These are phyloP conservation scores for Rhizophora apiculata DNA, from an alignment of 345 rosid species.

Conservation along the genomic window DNA sequence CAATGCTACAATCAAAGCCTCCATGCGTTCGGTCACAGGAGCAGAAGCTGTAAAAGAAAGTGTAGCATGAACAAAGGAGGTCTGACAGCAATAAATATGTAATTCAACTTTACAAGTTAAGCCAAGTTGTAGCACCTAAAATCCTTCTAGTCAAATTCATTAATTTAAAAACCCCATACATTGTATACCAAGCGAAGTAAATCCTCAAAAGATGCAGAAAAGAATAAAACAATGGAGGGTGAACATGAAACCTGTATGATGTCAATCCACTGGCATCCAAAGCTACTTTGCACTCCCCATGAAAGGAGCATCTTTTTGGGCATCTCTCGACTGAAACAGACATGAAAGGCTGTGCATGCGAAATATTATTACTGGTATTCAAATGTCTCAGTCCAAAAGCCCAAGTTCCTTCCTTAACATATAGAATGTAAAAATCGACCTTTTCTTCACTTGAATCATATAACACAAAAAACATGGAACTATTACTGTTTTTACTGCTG, in stretches of 20 bases:
- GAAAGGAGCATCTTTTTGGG: conserved; percentile 76
- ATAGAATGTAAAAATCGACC: conserved; percentile 79
- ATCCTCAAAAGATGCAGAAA: background rate
- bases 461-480: conserved; percentile 59
- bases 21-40: conserved; percentile 89
- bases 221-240: background rate
- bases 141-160: background rate
- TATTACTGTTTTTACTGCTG: conserved; percentile 50
- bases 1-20: conserved; percentile 88
- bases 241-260: conserved; percentile 59
- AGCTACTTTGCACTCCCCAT: conserved; percentile 70
- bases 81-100: background rate
- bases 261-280: conserved; percentile 91
- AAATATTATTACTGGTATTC: conserved; percentile 26
- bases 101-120: conserved; percentile 2
- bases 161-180: too few species aligned
- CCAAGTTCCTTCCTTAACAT: conserved; percentile 93
- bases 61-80: conserved; percentile 4
- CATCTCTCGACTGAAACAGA: conserved; percentile 89
- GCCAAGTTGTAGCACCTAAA: background rate
- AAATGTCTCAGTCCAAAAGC: conserved; percentile 62
- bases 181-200: background rate
- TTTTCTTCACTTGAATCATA: conserved; percentile 71
- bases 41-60: conserved; percentile 66
- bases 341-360: conserved; percentile 49